Evolutionary conservation across 176 grass and related monocot genomes (phyloP).

Genomic region (Hyparrhenia diplandra): DNA sequence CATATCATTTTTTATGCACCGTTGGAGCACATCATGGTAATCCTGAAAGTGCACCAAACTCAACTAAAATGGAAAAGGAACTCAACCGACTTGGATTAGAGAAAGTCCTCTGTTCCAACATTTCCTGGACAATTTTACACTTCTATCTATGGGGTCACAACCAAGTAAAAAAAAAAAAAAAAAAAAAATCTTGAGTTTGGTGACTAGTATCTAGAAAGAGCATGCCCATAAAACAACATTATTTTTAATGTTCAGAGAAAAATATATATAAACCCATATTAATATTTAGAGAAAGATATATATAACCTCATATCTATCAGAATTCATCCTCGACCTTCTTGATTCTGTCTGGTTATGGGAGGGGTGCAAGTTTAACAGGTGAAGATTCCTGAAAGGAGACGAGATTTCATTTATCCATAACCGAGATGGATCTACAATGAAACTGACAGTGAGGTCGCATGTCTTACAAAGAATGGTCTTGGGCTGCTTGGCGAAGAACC

Average conservation of each 20-base stretch:
- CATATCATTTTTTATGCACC: constrained; percentile 78
- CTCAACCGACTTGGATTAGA: too few relatives aligned
- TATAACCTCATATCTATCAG: constrained; percentile 70
- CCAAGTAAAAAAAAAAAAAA: too few relatives aligned
- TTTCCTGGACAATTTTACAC: too few relatives aligned
- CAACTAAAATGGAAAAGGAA: too few relatives aligned
- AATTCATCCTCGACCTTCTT: constrained; percentile 65
- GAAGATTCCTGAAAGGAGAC: constrained; percentile 46
- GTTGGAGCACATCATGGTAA: constrained; percentile 58
- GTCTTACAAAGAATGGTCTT: constrained; percentile 61
- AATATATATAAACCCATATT: background rate
- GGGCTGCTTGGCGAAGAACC: constrained; percentile 45
- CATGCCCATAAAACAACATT: background rate
- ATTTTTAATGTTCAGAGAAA: too few relatives aligned
- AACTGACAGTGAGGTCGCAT: constrained; percentile 23
- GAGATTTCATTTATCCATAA: constrained; percentile 7
- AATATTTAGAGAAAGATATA: background rate
- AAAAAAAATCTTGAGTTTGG: background rate
- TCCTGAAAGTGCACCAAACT: constrained; percentile 77
- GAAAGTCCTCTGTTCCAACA: too few relatives aligned
- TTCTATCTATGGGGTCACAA: too few relatives aligned
- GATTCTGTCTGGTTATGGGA: constrained; percentile 49
- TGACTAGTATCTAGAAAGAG: background rate
- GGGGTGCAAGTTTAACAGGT: constrained; percentile 49
- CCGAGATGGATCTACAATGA: constrained; percentile 10